phyloP scores from a whole-genome alignment of 2,329 filamentous ascomycete genomes.

The Plectosphaerella sp. region DNA sequence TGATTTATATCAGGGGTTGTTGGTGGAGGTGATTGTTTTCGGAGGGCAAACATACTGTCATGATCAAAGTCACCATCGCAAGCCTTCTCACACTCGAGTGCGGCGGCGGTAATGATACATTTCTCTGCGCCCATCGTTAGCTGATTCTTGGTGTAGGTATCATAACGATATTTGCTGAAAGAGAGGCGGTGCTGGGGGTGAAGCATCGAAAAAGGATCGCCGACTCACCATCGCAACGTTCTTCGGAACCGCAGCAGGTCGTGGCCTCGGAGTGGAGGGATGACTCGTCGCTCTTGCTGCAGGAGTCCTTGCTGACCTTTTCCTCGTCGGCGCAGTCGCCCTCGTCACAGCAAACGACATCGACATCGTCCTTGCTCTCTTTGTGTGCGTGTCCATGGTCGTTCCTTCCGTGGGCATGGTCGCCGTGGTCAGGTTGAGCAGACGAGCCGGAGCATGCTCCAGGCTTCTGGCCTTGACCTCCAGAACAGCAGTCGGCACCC shows the following conservation, averaged over 20 bases:
- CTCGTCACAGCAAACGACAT: slow-evolving; percentile 1
- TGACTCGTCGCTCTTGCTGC: not conserved
- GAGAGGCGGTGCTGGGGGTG: not conserved
- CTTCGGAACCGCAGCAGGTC: slow-evolving; percentile 13
- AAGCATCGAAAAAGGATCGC: not conserved
- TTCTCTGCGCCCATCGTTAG: slow-evolving; percentile 17
- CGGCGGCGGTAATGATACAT: slow-evolving; percentile 23
- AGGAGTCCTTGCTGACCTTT: not conserved
- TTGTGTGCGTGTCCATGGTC: not conserved
- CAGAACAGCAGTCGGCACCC: slow-evolving; percentile 13
- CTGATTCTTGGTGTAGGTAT: not conserved
- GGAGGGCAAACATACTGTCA: slow-evolving; percentile 14
- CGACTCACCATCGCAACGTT: slow-evolving; percentile 4
- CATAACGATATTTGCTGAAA: not conserved
- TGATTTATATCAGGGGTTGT: not conserved
- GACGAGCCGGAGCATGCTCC: not conserved
- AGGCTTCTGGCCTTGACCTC: slow-evolving; percentile 1
- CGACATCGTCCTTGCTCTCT: slow-evolving; percentile 6
- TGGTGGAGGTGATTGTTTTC: not conserved
- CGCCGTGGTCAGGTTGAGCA: not conserved
- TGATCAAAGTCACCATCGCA: slow-evolving; percentile 18
- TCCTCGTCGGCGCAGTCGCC: slow-evolving; percentile 1
- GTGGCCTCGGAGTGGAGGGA: slow-evolving; percentile 5
- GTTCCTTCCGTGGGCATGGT: slow-evolving; percentile 5
- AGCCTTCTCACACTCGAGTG: slow-evolving; percentile 22